Evolutionary conservation across 2,329 filamentous ascomycete genomes (phyloP), one percentile per base, ranked within the genome.

Genomic region (Aspergillus sp.): DNA sequence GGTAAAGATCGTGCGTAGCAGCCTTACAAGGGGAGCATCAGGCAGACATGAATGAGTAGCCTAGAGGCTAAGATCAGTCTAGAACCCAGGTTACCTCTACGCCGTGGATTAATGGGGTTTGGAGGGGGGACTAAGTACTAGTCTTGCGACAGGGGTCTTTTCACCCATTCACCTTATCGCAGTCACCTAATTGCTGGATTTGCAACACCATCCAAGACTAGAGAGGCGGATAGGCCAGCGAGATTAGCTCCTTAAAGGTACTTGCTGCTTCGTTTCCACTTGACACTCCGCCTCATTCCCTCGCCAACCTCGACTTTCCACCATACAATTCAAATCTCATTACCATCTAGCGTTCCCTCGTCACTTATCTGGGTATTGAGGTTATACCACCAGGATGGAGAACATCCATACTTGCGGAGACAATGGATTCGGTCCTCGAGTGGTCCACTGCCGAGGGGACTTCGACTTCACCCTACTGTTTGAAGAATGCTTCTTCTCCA

Each of bases 381-480:
- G 17, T 21, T 44, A 13, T 1, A 11, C 4, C 2, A 11, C 7
- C 19, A n/a, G 27, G 21, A 54, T 54, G 52, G 52, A 54, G 23
- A 54, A 54, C 27, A 44, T 42, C 44, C 38, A 42, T 8, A 27
- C 15, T n/a, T 54, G 52, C 17, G 38, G 52, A 17, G 38, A 54
- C 8, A n/a, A 41, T 38, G 2, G n/a, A 5, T 42, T 57, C 15
- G 55, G 55, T 21, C 55, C 55, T 8, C 36, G 27, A 39, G 55
- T 41, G 42, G 8, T 5, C 17, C 21, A 49, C 25, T 61, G 59
- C 51, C 59, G 59, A 42, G 59, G 54, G 15, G 42, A 50, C 21
- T 61, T 61, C 19, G 59, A 61, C 42, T 61, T 61, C 25, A 61
- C 59, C 5, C 17, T 61, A 15, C 50, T 54, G 1, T 61, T 61